These are phyloP conservation scores for Ascocoryne sarcoides DNA, from an alignment of 2,329 filamentous ascomycete genomes.

Conservation along the genomic window DNA sequence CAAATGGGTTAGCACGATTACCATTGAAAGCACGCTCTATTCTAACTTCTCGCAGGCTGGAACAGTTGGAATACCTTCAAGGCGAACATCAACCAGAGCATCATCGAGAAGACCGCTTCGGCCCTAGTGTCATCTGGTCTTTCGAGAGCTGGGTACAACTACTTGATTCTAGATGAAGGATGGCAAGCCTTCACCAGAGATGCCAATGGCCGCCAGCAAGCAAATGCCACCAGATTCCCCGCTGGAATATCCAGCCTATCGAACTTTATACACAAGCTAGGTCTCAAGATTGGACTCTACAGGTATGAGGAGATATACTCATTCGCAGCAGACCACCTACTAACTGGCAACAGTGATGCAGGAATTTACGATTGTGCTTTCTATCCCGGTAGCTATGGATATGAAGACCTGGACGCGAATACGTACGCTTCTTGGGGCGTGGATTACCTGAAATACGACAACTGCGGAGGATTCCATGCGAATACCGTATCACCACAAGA, in stretches of 20 bases:
- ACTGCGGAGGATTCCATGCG: constrained; percentile 30
- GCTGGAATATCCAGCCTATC: constrained; percentile 47
- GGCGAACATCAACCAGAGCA: constrained; percentile 39
- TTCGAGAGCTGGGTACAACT: constrained; percentile 43
- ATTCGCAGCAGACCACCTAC: not conserved
- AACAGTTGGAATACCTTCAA: constrained; percentile 42
- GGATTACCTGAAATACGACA: constrained; percentile 52
- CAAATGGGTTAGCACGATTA: constrained; percentile 29
- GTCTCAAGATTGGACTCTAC: constrained; percentile 57
- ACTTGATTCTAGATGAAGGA: constrained; percentile 52
- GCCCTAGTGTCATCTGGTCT: constrained; percentile 38
- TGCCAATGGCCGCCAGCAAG: constrained; percentile 29
- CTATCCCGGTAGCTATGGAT: constrained; percentile 41
- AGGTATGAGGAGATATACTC: constrained; percentile 35
- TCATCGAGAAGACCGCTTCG: constrained; percentile 37
- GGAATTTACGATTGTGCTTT: constrained; percentile 14
- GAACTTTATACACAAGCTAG: constrained; percentile 43
- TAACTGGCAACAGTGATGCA: not conserved
- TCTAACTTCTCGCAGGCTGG: constrained; percentile 14
- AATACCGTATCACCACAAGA: not conserved
- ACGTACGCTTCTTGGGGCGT: constrained; percentile 50
- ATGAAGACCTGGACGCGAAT: constrained; percentile 48
- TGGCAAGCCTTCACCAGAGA: constrained; percentile 40
- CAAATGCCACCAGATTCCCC: constrained; percentile 44
- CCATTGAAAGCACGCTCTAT: constrained; percentile 43